These are phyloP conservation scores for Teunomyces aglyptinius DNA, from an alignment of 805 yeast genomes.

Conservation along the genomic window DNA sequence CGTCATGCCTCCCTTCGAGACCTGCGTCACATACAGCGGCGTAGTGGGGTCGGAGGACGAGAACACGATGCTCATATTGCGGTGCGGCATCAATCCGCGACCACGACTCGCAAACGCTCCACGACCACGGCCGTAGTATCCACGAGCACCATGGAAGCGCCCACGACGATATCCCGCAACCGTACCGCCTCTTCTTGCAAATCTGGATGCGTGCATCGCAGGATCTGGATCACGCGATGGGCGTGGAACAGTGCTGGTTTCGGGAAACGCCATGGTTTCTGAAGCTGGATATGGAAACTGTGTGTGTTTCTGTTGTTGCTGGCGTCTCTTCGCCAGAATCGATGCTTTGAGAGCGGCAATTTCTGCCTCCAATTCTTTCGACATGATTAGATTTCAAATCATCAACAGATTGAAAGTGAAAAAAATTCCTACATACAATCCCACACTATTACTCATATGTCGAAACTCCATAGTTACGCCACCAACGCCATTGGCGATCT, in stretches of 20 bases:
- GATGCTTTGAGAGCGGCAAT: conserved; percentile 27
- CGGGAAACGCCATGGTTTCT: not conserved
- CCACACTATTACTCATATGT: not conserved
- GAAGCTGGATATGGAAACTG: not conserved
- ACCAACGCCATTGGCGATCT: conserved; percentile 30
- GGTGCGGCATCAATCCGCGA: conserved; percentile 6
- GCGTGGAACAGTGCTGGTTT: no score
- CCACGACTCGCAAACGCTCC: not conserved
- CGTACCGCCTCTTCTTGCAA: not conserved
- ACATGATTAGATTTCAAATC: not conserved
- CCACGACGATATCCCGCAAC: not conserved
- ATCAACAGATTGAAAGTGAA: no score
- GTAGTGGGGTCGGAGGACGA: conserved; percentile 5
- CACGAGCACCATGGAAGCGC: conserved; percentile 3
- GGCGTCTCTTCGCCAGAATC: conserved; percentile 19
- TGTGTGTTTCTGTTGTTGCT: not conserved
- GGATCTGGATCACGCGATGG: no score
- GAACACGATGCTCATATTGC: conserved; percentile 32
- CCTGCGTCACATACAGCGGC: conserved; percentile 24
- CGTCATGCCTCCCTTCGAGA: conserved; percentile 36
- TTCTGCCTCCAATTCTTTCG: conserved; percentile 25
- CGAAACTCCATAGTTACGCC: conserved; percentile 25
- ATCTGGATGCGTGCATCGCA: no score
- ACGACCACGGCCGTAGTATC: not conserved
- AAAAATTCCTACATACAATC: not conserved